A percentile compares a stretch with the other conserved stretches of the same genome.
Conservation (phyloP, 352 stramenopile genomes). For the Blastocystis sp. region DNA sequence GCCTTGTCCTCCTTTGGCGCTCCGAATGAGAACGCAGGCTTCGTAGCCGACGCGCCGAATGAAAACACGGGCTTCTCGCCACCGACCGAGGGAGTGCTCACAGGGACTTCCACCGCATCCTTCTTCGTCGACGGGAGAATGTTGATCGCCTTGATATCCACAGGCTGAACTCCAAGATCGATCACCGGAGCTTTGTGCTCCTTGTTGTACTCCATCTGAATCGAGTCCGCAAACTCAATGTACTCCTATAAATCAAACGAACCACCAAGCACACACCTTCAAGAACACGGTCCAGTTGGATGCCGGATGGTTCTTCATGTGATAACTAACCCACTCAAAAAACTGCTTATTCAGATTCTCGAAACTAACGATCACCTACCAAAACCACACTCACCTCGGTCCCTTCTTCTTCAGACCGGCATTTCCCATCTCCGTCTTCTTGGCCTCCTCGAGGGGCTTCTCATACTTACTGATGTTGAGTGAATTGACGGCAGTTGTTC, state of each 20-base stretch:
- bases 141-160: not conserved
- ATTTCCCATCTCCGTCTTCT: not conserved
- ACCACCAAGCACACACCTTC: not conserved
- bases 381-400: not conserved
- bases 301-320: conserved; percentile 6
- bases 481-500: conserved; percentile 23
- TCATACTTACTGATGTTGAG: not conserved
- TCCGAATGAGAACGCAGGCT: not conserved
- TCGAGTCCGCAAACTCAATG: conserved; percentile 11
- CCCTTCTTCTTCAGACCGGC: not conserved
- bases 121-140: too few relatives aligned
- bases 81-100: too few relatives aligned
- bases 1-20: not conserved
- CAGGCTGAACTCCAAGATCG: not conserved
- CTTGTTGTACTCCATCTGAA: not conserved
- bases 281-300: conserved; percentile 33
- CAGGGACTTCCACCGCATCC: too few relatives aligned
- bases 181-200: not conserved
- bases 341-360: conserved; percentile 45
- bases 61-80: not conserved
- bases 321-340: conserved; percentile 10
- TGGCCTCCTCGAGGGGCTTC: not conserved
- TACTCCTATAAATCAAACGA: conserved; percentile 20
- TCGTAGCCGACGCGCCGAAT: not conserved
- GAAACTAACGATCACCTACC: conserved; percentile 11